A percentile compares a stretch with the other conserved stretches of the same genome.
These are phyloP conservation scores for Ramaria sp. DNA, from an alignment of 768 basidiomycete species.

Conservation along the genomic window DNA sequence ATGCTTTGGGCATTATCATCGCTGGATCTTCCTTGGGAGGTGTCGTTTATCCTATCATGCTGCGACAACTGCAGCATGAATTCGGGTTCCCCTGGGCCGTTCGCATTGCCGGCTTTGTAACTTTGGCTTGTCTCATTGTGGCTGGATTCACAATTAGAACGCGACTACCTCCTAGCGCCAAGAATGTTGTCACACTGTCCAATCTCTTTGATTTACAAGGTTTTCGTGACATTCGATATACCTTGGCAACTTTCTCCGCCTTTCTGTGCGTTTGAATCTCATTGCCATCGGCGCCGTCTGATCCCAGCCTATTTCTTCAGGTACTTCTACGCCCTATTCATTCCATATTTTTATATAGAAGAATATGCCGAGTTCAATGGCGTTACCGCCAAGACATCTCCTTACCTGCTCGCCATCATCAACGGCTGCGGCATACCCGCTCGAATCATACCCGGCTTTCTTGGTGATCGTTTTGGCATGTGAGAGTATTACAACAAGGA, in stretches of 20 bases:
- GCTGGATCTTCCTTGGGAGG: constrained; percentile 55
- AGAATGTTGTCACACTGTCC: constrained; percentile 4
- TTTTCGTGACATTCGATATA: constrained; percentile 24
- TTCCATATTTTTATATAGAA: constrained; percentile 61
- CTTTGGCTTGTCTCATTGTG: constrained; percentile 34
- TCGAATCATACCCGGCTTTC: constrained; percentile 48
- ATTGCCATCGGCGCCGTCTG: constrained; percentile 36
- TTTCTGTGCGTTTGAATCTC: constrained; percentile 7
- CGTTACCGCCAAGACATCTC: constrained; percentile 23
- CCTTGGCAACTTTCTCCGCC: not conserved
- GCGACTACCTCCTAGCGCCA: constrained; percentile 11
- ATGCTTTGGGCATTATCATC: constrained; percentile 59
- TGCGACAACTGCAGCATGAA: constrained; percentile 41
- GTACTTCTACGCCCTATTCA: constrained; percentile 40
- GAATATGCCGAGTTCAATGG: constrained; percentile 35
- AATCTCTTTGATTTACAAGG: constrained; percentile 17
- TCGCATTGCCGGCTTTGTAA: constrained; percentile 38
- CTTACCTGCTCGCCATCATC: constrained; percentile 49
- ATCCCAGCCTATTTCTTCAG: constrained; percentile 21
- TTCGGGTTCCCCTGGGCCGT: constrained; percentile 57
- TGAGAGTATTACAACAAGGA: not conserved
- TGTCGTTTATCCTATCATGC: constrained; percentile 56
- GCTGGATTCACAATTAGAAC: constrained; percentile 38
- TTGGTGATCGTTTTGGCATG: constrained; percentile 53
- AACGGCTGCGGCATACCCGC: constrained; percentile 60